Conservation (phyloP, 805 yeast species). For the Kuraishia capsulata region DNA sequence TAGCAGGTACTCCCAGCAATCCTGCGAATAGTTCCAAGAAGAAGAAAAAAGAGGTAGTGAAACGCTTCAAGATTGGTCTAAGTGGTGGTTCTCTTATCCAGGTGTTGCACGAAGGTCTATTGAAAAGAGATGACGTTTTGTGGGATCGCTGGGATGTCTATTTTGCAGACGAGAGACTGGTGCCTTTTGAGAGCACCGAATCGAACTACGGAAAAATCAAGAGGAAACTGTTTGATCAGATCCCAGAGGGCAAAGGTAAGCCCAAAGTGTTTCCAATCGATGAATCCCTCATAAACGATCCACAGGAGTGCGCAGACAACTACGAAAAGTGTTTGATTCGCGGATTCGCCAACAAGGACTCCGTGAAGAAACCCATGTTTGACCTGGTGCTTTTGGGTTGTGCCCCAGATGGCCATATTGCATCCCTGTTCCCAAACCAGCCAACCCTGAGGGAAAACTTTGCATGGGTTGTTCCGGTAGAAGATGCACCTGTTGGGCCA, state of each 20-base stretch:
- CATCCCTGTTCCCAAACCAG: conserved; percentile 91
- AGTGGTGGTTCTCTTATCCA: conserved; percentile 89
- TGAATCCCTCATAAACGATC: conserved; percentile 62
- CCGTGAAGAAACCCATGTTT: conserved; percentile 92
- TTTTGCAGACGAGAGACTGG: conserved; percentile 94
- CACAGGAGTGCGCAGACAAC: conserved; percentile 89
- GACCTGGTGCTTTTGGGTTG: conserved; percentile 88
- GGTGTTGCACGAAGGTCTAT: conserved; percentile 78
- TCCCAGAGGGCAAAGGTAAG: conserved; percentile 36
- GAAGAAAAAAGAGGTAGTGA: conserved; percentile 46
- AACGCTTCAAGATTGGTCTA: conserved; percentile 81
- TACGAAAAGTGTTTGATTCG: conserved; percentile 81
- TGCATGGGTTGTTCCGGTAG: conserved; percentile 94
- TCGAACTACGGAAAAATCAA: conserved; percentile 89
- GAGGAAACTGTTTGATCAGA: conserved; percentile 66
- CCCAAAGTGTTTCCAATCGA: conserved; percentile 84
- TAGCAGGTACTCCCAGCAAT: neutral
- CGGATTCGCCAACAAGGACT: conserved; percentile 93
- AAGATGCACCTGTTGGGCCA: conserved; percentile 87
- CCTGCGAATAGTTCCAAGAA: conserved; percentile 20
- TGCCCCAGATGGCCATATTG: conserved; percentile 98
- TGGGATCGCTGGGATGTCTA: conserved; percentile 96
- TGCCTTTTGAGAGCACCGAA: conserved; percentile 73
- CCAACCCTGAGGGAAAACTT: conserved; percentile 79
- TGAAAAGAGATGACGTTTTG: conserved; percentile 58